These are phyloP conservation scores for Eragrostis curvula DNA, from an alignment of 176 grass and related monocot species.

Conservation along the genomic window DNA sequence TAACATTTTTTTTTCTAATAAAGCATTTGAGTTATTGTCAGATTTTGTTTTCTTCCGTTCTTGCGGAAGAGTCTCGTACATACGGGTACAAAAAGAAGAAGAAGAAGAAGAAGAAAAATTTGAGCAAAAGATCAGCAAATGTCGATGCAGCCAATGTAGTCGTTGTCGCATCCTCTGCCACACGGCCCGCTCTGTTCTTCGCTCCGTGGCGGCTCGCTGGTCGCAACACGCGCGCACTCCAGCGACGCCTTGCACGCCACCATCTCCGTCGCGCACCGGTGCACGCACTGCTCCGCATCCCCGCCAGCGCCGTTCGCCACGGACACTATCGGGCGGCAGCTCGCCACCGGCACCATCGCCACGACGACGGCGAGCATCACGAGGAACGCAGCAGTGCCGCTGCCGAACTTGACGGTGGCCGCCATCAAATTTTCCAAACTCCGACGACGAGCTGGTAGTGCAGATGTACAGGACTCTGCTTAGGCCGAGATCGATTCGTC, in stretches of 20 bases:
- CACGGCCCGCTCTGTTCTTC: not conserved
- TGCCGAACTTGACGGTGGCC: not conserved
- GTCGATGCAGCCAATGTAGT: constrained; percentile 38
- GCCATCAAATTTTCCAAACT: not conserved
- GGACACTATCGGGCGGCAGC: not conserved
- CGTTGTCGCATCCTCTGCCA: constrained; percentile 22
- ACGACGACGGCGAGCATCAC: not conserved
- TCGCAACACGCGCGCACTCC: not conserved
- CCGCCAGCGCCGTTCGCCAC: not conserved
- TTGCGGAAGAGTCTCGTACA: not conserved
- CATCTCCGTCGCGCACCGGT: constrained; percentile 24
- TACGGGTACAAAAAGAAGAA: not conserved
- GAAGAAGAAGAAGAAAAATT: not conserved
- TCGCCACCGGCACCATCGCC: not conserved
- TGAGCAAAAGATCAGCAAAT: not conserved
- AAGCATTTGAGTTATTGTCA: too few relatives aligned
- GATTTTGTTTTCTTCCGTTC: not conserved
- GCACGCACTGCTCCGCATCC: constrained; percentile 9
- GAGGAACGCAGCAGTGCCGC: not conserved
- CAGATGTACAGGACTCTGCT: too few relatives aligned
- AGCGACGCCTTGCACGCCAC: constrained; percentile 24
- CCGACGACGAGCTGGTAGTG: too few relatives aligned
- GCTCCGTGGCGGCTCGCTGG: not conserved
- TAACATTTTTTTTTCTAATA: not conserved
- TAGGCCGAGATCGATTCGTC: too few relatives aligned